These are phyloP conservation scores for Acidiella bohemica DNA, from an alignment of 495 filamentous ascomycete species.

Conservation along the genomic window DNA sequence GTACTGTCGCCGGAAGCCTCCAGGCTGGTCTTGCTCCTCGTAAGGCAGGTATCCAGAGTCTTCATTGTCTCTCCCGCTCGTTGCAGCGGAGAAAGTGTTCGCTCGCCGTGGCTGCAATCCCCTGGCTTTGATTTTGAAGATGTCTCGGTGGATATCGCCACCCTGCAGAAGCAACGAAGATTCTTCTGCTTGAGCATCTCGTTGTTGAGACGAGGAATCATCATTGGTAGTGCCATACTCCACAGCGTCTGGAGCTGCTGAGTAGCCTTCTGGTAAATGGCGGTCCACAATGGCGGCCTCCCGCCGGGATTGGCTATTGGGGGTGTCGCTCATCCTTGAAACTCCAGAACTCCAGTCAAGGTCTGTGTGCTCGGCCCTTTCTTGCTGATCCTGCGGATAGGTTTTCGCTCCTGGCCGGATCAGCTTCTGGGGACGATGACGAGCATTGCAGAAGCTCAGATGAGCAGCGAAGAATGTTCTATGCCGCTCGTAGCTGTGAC, in stretches of 20 bases:
- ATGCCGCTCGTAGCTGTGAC: too few relatives aligned
- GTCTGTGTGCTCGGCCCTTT: too few relatives aligned
- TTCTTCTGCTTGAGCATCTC: slow-evolving; percentile 25
- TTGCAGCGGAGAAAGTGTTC: slow-evolving; percentile 41
- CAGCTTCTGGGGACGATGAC: too few relatives aligned
- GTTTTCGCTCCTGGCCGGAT: too few relatives aligned
- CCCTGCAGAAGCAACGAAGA: slow-evolving; percentile 51
- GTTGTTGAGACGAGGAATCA: background rate
- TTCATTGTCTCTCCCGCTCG: slow-evolving; percentile 16
- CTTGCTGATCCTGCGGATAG: too few relatives aligned
- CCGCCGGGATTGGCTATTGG: slow-evolving; percentile 10
- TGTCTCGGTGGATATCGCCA: slow-evolving; percentile 53
- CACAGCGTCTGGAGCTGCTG: slow-evolving; percentile 10
- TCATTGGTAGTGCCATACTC: background rate
- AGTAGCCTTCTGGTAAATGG: slow-evolving; percentile 17
- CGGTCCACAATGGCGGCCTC: slow-evolving; percentile 20
- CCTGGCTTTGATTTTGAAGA: slow-evolving; percentile 37
- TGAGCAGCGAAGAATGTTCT: too few relatives aligned
- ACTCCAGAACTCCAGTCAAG: too few relatives aligned
- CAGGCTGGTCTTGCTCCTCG: slow-evolving; percentile 41
- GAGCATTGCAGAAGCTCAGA: too few relatives aligned
- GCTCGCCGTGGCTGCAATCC: slow-evolving; percentile 38
- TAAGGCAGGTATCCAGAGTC: slow-evolving; percentile 17
- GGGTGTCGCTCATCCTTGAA: slow-evolving; percentile 20
- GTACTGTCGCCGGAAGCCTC: slow-evolving; percentile 49